Conservation (phyloP, 768 basidiomycete genomes). For the Mycena epipterygia region DNA sequence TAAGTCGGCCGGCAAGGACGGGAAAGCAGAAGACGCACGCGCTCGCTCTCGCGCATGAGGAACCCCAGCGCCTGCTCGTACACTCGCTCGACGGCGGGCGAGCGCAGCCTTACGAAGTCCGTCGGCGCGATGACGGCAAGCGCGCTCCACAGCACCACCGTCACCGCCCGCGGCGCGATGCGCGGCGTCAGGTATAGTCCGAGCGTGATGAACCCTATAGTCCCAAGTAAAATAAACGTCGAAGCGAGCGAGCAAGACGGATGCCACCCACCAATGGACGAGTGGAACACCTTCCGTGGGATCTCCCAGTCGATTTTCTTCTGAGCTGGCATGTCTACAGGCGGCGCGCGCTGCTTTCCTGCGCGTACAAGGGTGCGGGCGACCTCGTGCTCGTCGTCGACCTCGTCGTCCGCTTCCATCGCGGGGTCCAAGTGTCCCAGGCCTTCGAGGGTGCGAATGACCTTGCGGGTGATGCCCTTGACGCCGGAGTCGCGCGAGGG, state of each 20-base stretch:
- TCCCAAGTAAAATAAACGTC: neutral
- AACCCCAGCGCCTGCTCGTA: slow-evolving; percentile 84
- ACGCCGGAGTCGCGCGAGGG: slow-evolving; percentile 53
- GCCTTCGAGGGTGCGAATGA: slow-evolving; percentile 62
- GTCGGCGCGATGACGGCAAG: slow-evolving; percentile 79
- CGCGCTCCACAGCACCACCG: slow-evolving; percentile 73
- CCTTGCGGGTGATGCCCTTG: slow-evolving; percentile 62
- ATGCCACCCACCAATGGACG: slow-evolving; percentile 81
- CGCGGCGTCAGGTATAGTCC: slow-evolving; percentile 67
- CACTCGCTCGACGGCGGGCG: slow-evolving; percentile 70
- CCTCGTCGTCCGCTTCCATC: slow-evolving; percentile 46
- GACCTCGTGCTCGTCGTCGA: slow-evolving; percentile 49
- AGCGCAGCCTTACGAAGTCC: slow-evolving; percentile 81
- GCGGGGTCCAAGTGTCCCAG: slow-evolving; percentile 52
- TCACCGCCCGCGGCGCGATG: slow-evolving; percentile 61
- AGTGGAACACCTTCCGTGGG: slow-evolving; percentile 89
- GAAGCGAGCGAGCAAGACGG: slow-evolving; percentile 54
- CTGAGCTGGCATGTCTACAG: slow-evolving; percentile 25
- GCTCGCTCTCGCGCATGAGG: slow-evolving; percentile 92
- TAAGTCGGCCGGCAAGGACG: slow-evolving; percentile 1
- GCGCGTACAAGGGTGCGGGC: slow-evolving; percentile 39
- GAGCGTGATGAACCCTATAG: slow-evolving; percentile 72
- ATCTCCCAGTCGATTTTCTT: slow-evolving; percentile 87
- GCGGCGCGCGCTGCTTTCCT: slow-evolving; percentile 28
- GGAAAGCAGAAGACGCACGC: slow-evolving; percentile 55